Evolutionary conservation across 148 eudicot genomes (phyloP), one percentile per base, ranked within the genome.

Genomic region (Diospyros kaki): DNA sequence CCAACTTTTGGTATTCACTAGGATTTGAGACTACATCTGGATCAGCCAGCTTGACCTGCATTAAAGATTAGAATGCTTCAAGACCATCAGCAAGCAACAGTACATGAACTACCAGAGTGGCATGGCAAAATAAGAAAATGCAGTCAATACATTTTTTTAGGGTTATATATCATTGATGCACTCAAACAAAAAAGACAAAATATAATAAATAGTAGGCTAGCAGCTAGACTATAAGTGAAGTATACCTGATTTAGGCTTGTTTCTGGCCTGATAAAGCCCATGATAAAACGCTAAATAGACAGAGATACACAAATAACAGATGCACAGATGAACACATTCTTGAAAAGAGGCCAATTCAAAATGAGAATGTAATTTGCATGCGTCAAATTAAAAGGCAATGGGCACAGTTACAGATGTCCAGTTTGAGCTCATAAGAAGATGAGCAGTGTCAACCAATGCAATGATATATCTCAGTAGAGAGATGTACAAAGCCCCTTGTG

Each of bases 1-100:
- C 99, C 77, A 93, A 80, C 77, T 93, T 96, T 77, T 91, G 94
- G 83, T 96, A 96, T 72, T 96, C 98, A 71, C 89, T 85, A 17
- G 90, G 94, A 85, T 96, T 96, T 54, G 98, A 93, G 63, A 87
- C 93, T 12, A 96, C 88, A 77, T 96, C 99, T 68, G 98, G 99
- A 79, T 93, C 99, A 80, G 88, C 98, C 78, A 96, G 86, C 84
- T 90, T 96, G 75, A 87, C 87, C 99, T 96, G 77, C 60, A 69
- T 68, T 59, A 66, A 62, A 63, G 43, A 64, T 68, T 38, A 41
- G 43, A 72, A 66, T 42, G 71, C 0, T 42, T 39, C 11, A 72
- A 64, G 17, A 71, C 12, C 15, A 42, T 61, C 10, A 9, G 45
- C 2, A 62, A 28, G 28, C 28, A 28, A 28, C 28, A 73, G 41